Percentiles rank a stretch among this genome's conserved stretches.
Evolutionary conservation across 371 early-diverging fungal genomes (phyloP).

Genomic region (Lichtheimia corymbifera): DNA sequence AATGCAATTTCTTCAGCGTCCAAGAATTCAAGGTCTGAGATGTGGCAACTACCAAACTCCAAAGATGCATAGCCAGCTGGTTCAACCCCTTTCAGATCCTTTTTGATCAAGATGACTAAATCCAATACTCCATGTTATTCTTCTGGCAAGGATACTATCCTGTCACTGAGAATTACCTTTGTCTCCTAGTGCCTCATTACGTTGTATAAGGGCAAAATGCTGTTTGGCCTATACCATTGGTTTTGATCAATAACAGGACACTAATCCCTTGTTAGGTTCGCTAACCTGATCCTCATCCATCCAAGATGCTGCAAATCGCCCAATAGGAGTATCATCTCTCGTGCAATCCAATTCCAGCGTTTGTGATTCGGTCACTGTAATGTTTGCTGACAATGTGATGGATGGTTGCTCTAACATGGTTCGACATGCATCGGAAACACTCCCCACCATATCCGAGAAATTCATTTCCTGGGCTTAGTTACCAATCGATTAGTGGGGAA

Average conservation of each 20-base stretch:
- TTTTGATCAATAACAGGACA: background rate
- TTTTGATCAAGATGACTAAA: conserved; percentile 4
- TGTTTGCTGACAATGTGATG: background rate
- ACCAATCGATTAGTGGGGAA: background rate
- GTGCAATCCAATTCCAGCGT: background rate
- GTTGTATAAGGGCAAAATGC: conserved; percentile 4
- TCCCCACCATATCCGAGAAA: background rate
- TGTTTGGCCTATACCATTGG: background rate
- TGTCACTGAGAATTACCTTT: background rate
- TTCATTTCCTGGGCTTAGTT: background rate
- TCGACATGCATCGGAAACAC: too few species aligned
- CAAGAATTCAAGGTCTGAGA: conserved; percentile 9
- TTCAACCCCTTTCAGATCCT: background rate
- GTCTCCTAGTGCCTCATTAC: background rate
- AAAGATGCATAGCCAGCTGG: background rate
- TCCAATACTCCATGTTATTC: background rate
- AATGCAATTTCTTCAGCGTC: conserved; percentile 6
- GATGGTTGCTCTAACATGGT: background rate
- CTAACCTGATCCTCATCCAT: conserved; percentile 4
- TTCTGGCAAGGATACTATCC: background rate
- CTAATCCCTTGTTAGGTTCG: background rate
- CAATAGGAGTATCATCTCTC: background rate
- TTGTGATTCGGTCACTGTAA: background rate
- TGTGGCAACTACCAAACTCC: background rate
- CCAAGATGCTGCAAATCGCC: conserved; percentile 4